Percentiles rank a stretch among this genome's conserved stretches.
These are phyloP conservation scores for Penicillium corylophilum DNA, from an alignment of 2,329 filamentous ascomycete species.

Conservation along the genomic window DNA sequence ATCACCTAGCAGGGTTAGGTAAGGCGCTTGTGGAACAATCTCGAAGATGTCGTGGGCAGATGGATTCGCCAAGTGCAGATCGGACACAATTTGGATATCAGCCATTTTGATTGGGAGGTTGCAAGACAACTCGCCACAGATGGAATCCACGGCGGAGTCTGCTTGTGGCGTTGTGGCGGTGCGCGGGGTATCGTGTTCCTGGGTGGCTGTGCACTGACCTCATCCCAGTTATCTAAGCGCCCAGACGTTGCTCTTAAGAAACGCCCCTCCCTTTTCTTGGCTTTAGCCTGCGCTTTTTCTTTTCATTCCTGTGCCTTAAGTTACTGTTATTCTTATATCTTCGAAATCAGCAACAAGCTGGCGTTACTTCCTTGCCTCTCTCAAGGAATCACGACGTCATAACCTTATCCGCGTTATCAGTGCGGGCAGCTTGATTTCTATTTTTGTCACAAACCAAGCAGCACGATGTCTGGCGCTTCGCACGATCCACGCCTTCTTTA, in stretches of 20 bases:
- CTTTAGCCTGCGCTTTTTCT: conserved; percentile 4
- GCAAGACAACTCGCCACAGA: conserved; percentile 4
- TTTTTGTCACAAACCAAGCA: not conserved
- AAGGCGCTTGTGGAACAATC: conserved; percentile 49
- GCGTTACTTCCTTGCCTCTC: not conserved
- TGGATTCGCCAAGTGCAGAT: conserved; percentile 57
- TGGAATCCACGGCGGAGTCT: not conserved
- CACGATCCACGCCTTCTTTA: conserved; percentile 43
- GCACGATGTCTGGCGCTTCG: conserved; percentile 26
- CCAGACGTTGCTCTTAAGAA: conserved; percentile 20
- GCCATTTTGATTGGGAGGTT: conserved; percentile 16
- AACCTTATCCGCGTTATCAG: conserved; percentile 13
- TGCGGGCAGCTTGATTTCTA: conserved; percentile 2
- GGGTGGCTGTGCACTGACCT: conserved; percentile 27
- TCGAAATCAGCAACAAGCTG: not conserved
- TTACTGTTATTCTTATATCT: not conserved
- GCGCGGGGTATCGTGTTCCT: conserved; percentile 20
- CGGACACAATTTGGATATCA: conserved; percentile 53
- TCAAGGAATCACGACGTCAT: conserved; percentile 15
- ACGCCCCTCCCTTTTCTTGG: conserved; percentile 15
- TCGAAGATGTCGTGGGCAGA: conserved; percentile 53
- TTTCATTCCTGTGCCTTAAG: not conserved
- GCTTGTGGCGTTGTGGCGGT: conserved; percentile 26
- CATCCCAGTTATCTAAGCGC: conserved; percentile 24
- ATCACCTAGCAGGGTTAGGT: conserved; percentile 58